A percentile compares a stretch with the other conserved stretches of the same genome.
Evolutionary conservation across 192 early-diverging fungal species (phyloP).

Genomic region (Coemansia javaensis): DNA sequence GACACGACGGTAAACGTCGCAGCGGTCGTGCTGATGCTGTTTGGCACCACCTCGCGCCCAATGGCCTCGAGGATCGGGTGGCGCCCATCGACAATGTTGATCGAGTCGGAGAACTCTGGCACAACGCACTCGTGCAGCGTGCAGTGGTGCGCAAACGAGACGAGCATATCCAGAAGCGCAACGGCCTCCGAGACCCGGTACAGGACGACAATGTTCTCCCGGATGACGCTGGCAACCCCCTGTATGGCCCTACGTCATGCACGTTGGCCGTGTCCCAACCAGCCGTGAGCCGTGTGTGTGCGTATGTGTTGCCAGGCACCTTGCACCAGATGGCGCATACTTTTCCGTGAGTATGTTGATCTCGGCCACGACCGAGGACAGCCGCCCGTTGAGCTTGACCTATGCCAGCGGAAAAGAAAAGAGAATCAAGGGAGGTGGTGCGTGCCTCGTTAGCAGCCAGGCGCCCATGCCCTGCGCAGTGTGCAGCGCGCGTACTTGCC

Average conservation of each 20-base stretch:
- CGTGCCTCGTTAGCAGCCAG: no score
- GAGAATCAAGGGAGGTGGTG: background rate
- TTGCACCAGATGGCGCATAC: slow-evolving; percentile 24
- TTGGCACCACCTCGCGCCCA: slow-evolving; percentile 58
- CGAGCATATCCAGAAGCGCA: slow-evolving; percentile 73
- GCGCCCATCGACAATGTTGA: slow-evolving; percentile 69
- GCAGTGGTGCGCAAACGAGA: slow-evolving; percentile 67
- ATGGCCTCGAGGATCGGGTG: slow-evolving; percentile 70
- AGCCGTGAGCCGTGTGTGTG: no score
- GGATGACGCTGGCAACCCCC: slow-evolving; percentile 46
- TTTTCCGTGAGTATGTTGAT: slow-evolving; percentile 77
- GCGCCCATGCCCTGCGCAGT: no score
- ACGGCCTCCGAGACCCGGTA: slow-evolving; percentile 72
- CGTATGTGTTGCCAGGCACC: background rate
- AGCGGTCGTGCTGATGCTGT: slow-evolving; percentile 60
- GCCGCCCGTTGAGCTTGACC: slow-evolving; percentile 74
- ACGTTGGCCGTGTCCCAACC: no score
- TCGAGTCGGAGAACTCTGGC: slow-evolving; percentile 74
- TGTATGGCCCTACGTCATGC: slow-evolving; percentile 19
- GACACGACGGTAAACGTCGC: slow-evolving; percentile 73
- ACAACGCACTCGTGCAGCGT: slow-evolving; percentile 54
- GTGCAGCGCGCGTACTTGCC: slow-evolving; percentile 31
- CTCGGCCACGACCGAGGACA: slow-evolving; percentile 76
- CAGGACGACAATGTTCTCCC: slow-evolving; percentile 55
- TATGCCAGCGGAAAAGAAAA: slow-evolving; percentile 11